phyloP scores from a whole-genome alignment of 352 stramenopile species.

The Albugo candida region DNA sequence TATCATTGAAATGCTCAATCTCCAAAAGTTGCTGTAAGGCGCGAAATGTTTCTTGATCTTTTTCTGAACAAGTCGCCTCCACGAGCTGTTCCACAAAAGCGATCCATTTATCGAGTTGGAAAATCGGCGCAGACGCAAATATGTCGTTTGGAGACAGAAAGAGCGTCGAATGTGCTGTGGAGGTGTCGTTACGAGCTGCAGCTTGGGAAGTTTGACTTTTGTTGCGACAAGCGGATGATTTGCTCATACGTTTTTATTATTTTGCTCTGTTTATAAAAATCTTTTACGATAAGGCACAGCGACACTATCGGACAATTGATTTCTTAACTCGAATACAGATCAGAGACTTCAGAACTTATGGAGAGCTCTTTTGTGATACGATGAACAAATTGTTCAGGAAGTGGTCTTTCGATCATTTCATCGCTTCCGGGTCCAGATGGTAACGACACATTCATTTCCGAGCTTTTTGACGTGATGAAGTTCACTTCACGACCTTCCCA shows the following conservation, averaged over 20 bases:
- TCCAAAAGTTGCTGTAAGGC: conserved; percentile 18
- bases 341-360: conserved; percentile 85
- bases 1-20: conserved; percentile 26
- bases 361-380: conserved; percentile 70
- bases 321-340: conserved; percentile 83
- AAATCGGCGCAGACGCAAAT: background rate
- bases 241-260: background rate
- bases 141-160: background rate
- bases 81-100: background rate
- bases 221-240: background rate
- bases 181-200: background rate
- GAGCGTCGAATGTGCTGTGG: background rate
- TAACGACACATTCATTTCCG: conserved; percentile 94
- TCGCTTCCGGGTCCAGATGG: conserved; percentile 53
- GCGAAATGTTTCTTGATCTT: too few relatives aligned
- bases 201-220: background rate
- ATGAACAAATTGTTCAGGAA: conserved; percentile 96
- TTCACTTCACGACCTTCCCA: conserved; percentile 75
- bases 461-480: conserved; percentile 94
- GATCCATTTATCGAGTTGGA: background rate
- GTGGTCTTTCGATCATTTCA: conserved; percentile 89
- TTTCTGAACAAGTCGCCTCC: too few relatives aligned
- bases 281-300: conserved; percentile 6
- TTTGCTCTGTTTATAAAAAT: background rate
- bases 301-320: conserved; percentile 1